Conservation (phyloP, 345 rosid genomes). For the Arabidopsis suecica region DNA sequence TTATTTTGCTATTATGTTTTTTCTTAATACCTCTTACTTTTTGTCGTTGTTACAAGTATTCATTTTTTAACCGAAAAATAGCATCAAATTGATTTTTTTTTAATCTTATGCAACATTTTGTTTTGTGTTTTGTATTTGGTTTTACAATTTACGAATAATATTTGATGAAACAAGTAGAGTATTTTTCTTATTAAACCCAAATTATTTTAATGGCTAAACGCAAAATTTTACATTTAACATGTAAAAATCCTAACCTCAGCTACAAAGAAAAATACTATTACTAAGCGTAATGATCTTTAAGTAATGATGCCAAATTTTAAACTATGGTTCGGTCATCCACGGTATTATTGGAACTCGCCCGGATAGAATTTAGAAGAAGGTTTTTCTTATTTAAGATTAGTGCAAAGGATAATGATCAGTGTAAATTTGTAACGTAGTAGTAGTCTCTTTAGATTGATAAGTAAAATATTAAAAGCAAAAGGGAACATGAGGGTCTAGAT, state of each 20-base stretch:
- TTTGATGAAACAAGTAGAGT: too few relatives aligned
- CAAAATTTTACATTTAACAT: too few relatives aligned
- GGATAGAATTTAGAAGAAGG: neutral
- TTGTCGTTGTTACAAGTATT: neutral
- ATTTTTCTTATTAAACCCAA: too few relatives aligned
- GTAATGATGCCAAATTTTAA: neutral
- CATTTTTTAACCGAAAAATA: neutral
- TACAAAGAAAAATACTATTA: neutral
- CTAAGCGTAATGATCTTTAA: neutral
- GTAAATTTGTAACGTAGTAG: conserved; percentile 15
- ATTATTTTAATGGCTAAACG: neutral
- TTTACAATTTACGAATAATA: neutral
- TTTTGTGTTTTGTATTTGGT: neutral
- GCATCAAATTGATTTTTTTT: neutral
- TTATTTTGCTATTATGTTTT: too few relatives aligned
- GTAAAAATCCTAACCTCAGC: neutral
- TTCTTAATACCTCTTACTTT: too few relatives aligned
- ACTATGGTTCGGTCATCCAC: neutral
- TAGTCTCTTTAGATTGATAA: neutral
- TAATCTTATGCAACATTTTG: neutral
- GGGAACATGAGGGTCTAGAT: conserved; percentile 44
- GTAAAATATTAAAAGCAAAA: conserved; percentile 37
- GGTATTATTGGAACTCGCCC: neutral
- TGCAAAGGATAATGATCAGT: conserved; percentile 33
- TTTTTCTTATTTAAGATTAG: neutral